Evolutionary conservation across 805 yeast species (phyloP).

Genomic region (Pichia eremophila): DNA sequence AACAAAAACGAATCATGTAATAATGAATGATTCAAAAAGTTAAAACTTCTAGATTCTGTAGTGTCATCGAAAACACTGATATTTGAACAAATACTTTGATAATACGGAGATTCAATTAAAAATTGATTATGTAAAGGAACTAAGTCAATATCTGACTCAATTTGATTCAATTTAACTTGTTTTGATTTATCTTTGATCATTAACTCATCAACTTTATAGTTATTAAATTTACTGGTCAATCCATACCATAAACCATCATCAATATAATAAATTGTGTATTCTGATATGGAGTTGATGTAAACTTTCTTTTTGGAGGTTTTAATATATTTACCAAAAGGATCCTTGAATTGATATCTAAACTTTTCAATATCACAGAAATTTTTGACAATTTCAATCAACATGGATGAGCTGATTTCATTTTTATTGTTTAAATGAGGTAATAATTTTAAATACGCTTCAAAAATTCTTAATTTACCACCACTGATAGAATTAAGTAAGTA

Average conservation of each 20-base stretch:
- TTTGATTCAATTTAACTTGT: neutral
- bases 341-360: conserved; percentile 5
- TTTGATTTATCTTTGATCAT: conserved; percentile 16
- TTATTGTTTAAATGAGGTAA: conserved; percentile 25
- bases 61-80: conserved; percentile 26
- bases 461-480: conserved; percentile 24
- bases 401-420: conserved; percentile 24
- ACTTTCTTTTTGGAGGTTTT: conserved; percentile 10
- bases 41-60: conserved; percentile 24
- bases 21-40: conserved; percentile 32
- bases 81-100: conserved; percentile 22
- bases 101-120: conserved; percentile 24
- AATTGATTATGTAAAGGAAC: conserved; percentile 17
- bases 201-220: conserved; percentile 24
- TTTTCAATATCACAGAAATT: conserved; percentile 22
- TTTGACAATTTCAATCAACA: conserved; percentile 25
- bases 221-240: conserved; percentile 32
- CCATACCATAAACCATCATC: conserved; percentile 35
- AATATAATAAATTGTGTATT: conserved; percentile 25
- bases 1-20: conserved; percentile 33
- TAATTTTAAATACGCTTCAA: conserved; percentile 24
- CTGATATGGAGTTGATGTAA: conserved; percentile 12
- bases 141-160: conserved; percentile 20
- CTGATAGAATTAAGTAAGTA: conserved; percentile 17
- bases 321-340: conserved; percentile 1